Base-by-base conservation (phyloP, 345 rosid species). In the Arabidopsis arenosa region DNA sequence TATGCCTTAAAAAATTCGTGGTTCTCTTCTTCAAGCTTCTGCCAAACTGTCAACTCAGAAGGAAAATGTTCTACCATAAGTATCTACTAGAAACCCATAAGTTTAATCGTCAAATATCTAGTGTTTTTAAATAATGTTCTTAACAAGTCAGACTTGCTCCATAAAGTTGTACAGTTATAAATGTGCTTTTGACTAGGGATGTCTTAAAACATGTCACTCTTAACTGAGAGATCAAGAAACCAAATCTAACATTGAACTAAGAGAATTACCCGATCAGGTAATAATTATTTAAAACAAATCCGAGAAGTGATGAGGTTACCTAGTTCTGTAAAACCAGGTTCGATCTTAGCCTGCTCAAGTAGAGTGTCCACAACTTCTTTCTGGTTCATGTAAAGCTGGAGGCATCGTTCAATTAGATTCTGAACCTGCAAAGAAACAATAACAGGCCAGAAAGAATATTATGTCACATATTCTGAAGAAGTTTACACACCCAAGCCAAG, bases 1-100 rank as follows among this genome's bases (percentile, higher is more conserved):
- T 94, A 94, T 30, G 97, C 97, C 72, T 85, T 81, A 80, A 94
- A 94, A 81, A 94, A 94, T 2, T 92, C 97, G 6, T 76, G 78
- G 80, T 94, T 94, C 82, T 92, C 93, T 83, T 94, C 97, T 81
- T 94, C 97, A 67, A 94, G 98, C 86, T 89, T 92, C 85, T 92
- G 88, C 98, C 98, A 94, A 79, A 94, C 98, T 94, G 82, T 49
- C 53, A 81, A 77, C 28, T 57, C 72, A 47, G 6, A 74, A 56
- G 17, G 2, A 55, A 62, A 44, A 55, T 17, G 43, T 43, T 64
- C 56, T 9, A 63, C 9, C 21, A 14, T 12, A 21, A 43, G 11
- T 15, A 61, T 33, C 48, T 28, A 69, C 18, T 2, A 32, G 5
- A 41, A n/a, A 21, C 37, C 2, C 18, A 66, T 48, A 5, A 32